Conservation (phyloP, 164 flowering plant species). For the Magnolia changhungtana region DNA sequence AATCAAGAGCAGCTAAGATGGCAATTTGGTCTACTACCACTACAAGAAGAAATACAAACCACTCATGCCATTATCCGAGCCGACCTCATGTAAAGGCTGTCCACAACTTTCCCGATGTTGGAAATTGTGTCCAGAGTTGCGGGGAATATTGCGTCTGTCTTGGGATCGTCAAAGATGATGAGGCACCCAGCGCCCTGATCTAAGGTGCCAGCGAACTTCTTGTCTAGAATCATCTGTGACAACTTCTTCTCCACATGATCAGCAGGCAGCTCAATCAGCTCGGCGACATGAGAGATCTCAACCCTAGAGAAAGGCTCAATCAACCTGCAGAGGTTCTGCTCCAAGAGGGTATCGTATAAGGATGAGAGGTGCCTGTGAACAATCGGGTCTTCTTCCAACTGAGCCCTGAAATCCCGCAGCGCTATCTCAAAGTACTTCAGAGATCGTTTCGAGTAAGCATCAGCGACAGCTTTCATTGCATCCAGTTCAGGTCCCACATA, state of each 20-base stretch:
- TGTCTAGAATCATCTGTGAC: conserved; percentile 68
- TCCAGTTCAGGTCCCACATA: conserved; percentile 63
- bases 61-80: conserved; percentile 55
- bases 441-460: conserved; percentile 58
- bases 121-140: conserved; percentile 64
- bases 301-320: conserved; percentile 69
- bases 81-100: conserved; percentile 53
- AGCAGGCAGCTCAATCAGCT: conserved; percentile 54
- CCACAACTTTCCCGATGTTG: conserved; percentile 63
- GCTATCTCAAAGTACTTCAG: conserved; percentile 56
- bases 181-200: conserved; percentile 74
- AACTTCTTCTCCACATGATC: conserved; percentile 64
- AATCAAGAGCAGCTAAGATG: too few relatives aligned
- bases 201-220: conserved; percentile 60
- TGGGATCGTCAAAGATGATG: conserved; percentile 54
- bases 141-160: conserved; percentile 54
- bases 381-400: conserved; percentile 65
- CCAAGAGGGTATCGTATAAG: conserved; percentile 58
- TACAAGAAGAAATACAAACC: not conserved
- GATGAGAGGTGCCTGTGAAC: conserved; percentile 72
- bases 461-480: conserved; percentile 76
- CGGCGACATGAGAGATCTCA: conserved; percentile 56
- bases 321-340: conserved; percentile 66
- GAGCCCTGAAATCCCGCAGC: conserved; percentile 47
- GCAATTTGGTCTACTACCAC: too few relatives aligned